Evolutionary conservation across 108 stramenopile genomes (phyloP).

Genomic region (Nitzschia sp.): DNA sequence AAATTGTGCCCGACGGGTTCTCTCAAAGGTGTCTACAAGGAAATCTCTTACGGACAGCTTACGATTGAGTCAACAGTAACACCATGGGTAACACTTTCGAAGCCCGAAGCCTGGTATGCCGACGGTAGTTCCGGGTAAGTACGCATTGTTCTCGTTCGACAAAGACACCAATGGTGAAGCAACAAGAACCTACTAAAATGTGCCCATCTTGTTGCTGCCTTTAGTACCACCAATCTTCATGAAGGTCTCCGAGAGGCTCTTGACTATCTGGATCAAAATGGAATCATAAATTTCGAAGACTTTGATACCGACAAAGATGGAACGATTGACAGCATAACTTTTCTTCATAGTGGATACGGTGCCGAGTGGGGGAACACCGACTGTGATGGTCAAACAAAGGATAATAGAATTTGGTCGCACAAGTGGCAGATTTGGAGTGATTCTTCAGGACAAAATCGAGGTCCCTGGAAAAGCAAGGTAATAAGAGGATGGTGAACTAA

Average conservation of each 20-base stretch:
- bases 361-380: conserved; percentile 63
- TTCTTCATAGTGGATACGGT: conserved; percentile 67
- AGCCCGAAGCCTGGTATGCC: conserved; percentile 26
- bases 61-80: conserved; percentile 30
- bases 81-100: conserved; percentile 21
- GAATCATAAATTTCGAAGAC: conserved; percentile 7
- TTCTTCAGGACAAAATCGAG: background rate
- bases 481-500: no score
- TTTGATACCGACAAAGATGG: conserved; percentile 36
- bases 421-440: conserved; percentile 20
- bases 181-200: background rate
- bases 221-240: conserved; percentile 12
- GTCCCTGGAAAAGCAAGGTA: conserved; percentile 4
- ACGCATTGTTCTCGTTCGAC: background rate
- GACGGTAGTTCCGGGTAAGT: conserved; percentile 25
- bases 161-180: background rate
- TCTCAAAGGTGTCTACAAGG: conserved; percentile 25
- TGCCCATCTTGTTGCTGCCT: no score
- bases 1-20: conserved; percentile 31
- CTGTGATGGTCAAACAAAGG: conserved; percentile 17
- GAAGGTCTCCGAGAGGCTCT: conserved; percentile 22
- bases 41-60: conserved; percentile 37
- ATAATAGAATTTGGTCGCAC: conserved; percentile 34
- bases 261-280: conserved; percentile 2
- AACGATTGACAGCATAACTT: conserved; percentile 54